Evolutionary conservation across 352 stramenopile species (phyloP).

Genomic region (Elongisporangium undulatum): DNA sequence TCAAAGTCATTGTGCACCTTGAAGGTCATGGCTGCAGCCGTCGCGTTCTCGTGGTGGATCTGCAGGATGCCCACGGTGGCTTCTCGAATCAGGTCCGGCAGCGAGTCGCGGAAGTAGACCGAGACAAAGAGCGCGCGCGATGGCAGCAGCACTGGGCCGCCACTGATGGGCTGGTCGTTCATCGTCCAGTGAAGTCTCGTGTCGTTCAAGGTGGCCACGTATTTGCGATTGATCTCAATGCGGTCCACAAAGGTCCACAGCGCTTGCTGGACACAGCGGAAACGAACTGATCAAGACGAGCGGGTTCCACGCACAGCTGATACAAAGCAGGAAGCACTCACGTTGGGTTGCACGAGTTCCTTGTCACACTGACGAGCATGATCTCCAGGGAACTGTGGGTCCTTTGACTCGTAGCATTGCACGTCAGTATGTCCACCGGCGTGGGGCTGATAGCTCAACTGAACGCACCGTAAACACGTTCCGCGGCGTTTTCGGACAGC

Average conservation of each 20-base stretch:
- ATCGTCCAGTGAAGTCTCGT: not conserved
- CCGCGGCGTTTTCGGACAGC: not conserved
- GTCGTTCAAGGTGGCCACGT: not conserved
- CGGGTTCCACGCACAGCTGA: not conserved
- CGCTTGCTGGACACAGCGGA: not conserved
- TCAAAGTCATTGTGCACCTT: not conserved
- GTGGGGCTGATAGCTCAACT: not conserved
- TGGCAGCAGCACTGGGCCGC: not conserved
- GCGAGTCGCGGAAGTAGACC: not conserved
- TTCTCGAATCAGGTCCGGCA: not conserved
- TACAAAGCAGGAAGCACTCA: not conserved
- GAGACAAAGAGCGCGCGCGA: not conserved
- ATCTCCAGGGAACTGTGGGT: not conserved
- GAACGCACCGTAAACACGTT: not conserved
- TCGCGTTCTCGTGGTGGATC: not conserved
- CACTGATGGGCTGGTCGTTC: not conserved
- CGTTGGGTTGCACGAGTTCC: not conserved
- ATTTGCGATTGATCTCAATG: not conserved
- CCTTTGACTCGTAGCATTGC: not conserved
- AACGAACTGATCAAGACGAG: not conserved
- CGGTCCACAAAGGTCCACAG: not conserved
- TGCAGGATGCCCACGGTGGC: not conserved
- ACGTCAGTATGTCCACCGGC: not conserved
- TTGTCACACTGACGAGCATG: not conserved
- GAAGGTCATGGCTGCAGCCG: not conserved